Evolutionary conservation across 1,284 basidiomycete species (phyloP), one percentile per base, ranked within the genome.

Genomic region (Sanghuangporus baumii): DNA sequence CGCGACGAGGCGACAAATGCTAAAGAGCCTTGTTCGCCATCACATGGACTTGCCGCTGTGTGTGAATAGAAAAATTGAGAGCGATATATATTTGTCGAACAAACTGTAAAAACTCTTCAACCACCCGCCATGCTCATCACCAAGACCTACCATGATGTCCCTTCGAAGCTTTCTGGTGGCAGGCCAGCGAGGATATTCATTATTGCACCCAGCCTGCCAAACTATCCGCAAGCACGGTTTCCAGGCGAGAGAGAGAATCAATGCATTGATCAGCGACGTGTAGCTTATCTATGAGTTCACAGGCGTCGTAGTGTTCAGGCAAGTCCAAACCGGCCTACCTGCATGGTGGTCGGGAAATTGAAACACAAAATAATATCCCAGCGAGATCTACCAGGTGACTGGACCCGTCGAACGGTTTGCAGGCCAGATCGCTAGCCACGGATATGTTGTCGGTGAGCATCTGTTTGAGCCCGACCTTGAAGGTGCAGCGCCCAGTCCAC

Each of bases 351-450:
- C 9, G n/a, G 3, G 57, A 38, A 16, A 50, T 57, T 14, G 37
- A 23, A 67, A 46, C 43, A 55, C 37, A 23, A 40, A 40, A 55
- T 18, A 23, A 52, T 41, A 12, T 34, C 60, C 23, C 67, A 91
- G 90, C 71, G 90, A 93, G 73, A 93, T 93, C 62, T 93, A 93
- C 71, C 90, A 93, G 74, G 90, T 93, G 1, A 93, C 92, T 31
- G 90, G 91, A 0, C 91, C 91, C 43, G 91, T 94, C 12, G 89
- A 93, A 71, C 83, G 93, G 50, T 96, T 96, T 73, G 94, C 93
- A 0, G 86, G 91, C 23, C 91, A 94, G 75, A 96, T 97, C 68
- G 94, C 94, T 1, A 91, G 91, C 63, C 93, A 96, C 62, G 94
- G 90, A 63, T 92, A 83, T 69, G 81, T 93, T 59, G 88, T 90